Evolutionary conservation across 1,284 basidiomycete genomes (phyloP).

Genomic region (Cutaneotrichosporon cutaneum): DNA sequence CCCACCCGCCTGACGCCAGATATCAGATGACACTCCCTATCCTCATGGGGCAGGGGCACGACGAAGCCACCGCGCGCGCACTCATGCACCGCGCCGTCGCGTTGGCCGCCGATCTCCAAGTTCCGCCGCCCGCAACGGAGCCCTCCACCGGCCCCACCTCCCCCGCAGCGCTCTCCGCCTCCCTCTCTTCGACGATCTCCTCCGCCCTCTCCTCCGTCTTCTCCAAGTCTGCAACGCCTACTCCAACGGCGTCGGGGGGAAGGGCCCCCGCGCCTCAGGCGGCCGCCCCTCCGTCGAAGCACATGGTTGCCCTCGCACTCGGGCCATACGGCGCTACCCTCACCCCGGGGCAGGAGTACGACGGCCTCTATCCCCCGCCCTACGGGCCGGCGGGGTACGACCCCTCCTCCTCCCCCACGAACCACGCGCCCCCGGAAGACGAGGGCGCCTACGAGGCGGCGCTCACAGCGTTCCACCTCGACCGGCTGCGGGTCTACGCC

Average conservation of each 20-base stretch:
- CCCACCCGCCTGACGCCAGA: constrained; percentile 12
- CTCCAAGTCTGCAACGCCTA: no score
- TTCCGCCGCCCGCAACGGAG: no score
- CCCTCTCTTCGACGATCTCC: not conserved
- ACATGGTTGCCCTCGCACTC: constrained; percentile 63
- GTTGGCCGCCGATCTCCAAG: constrained; percentile 53
- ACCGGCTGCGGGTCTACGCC: constrained; percentile 62
- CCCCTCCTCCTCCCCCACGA: constrained; percentile 14
- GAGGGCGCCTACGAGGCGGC: constrained; percentile 48
- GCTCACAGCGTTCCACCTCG: constrained; percentile 66
- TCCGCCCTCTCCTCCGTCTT: no score
- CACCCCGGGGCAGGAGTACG: constrained; percentile 67
- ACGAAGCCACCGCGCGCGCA: constrained; percentile 51
- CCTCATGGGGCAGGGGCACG: constrained; percentile 49
- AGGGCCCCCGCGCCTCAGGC: not conserved
- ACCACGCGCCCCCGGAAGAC: constrained; percentile 3
- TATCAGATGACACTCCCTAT: constrained; percentile 23
- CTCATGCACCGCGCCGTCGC: constrained; percentile 62
- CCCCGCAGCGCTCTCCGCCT: not conserved
- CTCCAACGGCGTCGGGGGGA: no score
- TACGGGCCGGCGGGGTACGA: constrained; percentile 59
- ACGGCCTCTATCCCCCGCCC: constrained; percentile 70
- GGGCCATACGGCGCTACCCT: constrained; percentile 73
- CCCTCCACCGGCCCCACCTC: no score
- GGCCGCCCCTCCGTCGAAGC: not conserved